Base-by-base conservation (phyloP, 2,329 filamentous ascomycete species). In the Cordyceps cicadae region DNA sequence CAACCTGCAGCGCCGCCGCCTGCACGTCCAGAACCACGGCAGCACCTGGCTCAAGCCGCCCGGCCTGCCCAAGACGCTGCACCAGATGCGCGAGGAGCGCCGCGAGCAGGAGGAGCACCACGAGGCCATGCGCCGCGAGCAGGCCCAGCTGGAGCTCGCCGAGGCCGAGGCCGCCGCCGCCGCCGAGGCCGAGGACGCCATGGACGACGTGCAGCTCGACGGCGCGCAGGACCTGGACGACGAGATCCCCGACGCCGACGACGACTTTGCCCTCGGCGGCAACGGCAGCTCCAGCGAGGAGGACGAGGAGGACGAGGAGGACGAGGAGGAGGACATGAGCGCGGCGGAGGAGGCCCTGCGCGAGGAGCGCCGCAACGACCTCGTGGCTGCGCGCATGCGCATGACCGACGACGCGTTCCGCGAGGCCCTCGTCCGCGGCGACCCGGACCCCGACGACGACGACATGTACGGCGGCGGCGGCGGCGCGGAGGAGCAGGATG, bases 11-110 rank as follows among this genome's bases (percentile, higher is more conserved):
- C 82, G 87, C 9, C 90, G 93, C 52, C 91, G 92, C 69, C 76
- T 84, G 53, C 91, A 93, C 66, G 88, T 97, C 34, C 84, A 88
- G 53, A 89, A 92, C 68, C 97, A 95, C 70, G 94, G 94, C 63
- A 89, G 87, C 65, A 84, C 83, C 50, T 99, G 94, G 94, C 87
- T 99, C 60, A 89, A 88, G 62, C 94, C 94, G 0, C 92, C 91
- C 0, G 94, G 93, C 8, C 82, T 96, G 60, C 73, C 85, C 61
- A 99, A 97, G 79, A 96, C 93, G 1, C 84, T 96, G 62, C 87
- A 95, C 70, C 92, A 95, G 64, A 84, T 92, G 75, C 87, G 89
- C 48, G 94, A 99, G 74, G 94, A 99, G 76, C 86, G 87, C 66
- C 84, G 89, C 12, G 94, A 99, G 77, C 83, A 89, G 60, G 88